These are phyloP conservation scores for Fistulifera pelliculosa DNA, from an alignment of 108 stramenopile species.

Conservation along the genomic window DNA sequence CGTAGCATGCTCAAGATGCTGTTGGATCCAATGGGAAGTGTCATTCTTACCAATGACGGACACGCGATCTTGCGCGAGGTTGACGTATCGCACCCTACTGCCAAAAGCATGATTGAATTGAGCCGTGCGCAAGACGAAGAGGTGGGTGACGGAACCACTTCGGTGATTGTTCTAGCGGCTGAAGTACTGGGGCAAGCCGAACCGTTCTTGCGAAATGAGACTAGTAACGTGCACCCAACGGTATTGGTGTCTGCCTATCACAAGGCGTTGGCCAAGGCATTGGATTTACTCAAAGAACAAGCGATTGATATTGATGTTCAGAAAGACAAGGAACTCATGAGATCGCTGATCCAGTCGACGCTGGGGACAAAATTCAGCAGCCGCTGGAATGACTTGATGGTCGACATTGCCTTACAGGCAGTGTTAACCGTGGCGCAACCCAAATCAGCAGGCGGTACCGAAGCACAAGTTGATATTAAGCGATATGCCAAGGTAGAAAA, in stretches of 20 bases:
- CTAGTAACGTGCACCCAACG: constrained; percentile 91
- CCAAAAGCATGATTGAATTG: constrained; percentile 99
- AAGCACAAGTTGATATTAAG: constrained; percentile 95
- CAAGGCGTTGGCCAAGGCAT: constrained; percentile 85
- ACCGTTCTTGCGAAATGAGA: constrained; percentile 76
- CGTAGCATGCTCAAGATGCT: constrained; percentile 99
- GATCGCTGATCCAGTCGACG: constrained; percentile 81
- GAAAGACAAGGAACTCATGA: constrained; percentile 78
- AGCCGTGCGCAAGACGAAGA: constrained; percentile 97
- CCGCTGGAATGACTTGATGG: constrained; percentile 95
- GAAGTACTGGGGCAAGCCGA: constrained; percentile 97
- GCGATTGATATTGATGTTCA: constrained; percentile 80
- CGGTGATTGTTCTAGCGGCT: constrained; percentile 97
- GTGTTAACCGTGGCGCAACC: constrained; percentile 73
- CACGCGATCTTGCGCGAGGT: constrained; percentile 98
- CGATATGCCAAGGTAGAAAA: constrained; percentile 99
- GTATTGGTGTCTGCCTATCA: constrained; percentile 94
- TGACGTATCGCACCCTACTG: constrained; percentile 99
- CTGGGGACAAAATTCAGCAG: constrained; percentile 97
- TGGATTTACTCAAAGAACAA: constrained; percentile 83
- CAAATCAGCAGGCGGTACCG: constrained; percentile 11
- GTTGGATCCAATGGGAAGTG: constrained; percentile 99
- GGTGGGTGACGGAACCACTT: constrained; percentile 99
- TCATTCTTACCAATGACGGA: constrained; percentile 99
- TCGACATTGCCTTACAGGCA: constrained; percentile 96